phyloP scores from a whole-genome alignment of 2,329 filamentous ascomycete species.

The Colletotrichum filicis region DNA sequence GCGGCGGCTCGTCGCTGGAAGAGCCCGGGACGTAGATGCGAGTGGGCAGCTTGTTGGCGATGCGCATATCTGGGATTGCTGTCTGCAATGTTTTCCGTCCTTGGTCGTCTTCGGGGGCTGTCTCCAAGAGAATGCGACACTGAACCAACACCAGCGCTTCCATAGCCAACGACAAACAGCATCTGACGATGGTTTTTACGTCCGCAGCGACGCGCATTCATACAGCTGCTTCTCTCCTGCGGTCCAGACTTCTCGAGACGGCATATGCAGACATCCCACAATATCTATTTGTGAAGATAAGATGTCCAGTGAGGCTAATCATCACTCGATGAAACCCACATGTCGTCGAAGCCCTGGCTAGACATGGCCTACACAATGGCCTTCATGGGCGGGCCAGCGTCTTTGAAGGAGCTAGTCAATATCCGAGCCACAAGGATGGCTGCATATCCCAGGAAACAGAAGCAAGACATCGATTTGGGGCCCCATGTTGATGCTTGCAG shows the following conservation, averaged over 20 bases:
- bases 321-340: background rate
- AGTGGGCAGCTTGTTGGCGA: background rate
- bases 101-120: background rate
- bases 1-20: conserved; percentile 8
- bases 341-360: background rate
- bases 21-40: conserved; percentile 1
- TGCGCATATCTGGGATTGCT: background rate
- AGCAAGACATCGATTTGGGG: background rate
- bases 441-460: background rate
- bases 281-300: background rate
- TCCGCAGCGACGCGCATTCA: background rate
- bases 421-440: background rate
- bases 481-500: too few relatives aligned
- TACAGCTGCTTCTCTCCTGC: background rate
- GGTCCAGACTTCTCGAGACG: background rate
- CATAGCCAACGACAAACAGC: background rate
- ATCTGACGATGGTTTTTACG: background rate
- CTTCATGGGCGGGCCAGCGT: background rate
- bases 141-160: background rate
- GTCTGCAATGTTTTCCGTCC: background rate
- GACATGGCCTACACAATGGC: background rate
- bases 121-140: background rate
- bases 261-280: background rate
- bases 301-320: background rate
- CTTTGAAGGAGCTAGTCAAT: background rate